phyloP scores from a whole-genome alignment of 306 rosid genomes.

The Sechiopsis laciniata region DNA sequence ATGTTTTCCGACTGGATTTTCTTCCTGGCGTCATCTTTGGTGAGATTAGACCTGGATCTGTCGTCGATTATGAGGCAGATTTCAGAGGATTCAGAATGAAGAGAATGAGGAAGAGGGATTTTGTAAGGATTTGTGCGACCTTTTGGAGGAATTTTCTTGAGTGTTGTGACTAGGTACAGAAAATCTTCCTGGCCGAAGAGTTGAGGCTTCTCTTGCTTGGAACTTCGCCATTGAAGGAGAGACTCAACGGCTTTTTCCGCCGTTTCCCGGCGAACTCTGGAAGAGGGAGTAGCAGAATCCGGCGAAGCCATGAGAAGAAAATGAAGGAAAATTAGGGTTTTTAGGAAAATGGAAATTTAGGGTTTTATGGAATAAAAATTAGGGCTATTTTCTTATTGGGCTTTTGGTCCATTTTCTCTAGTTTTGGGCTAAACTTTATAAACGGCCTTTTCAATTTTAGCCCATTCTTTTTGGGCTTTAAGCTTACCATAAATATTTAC shows the following conservation, averaged over 20 bases:
- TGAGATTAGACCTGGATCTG: conserved; percentile 29
- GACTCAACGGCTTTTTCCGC: conserved; percentile 45
- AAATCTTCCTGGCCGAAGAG: conserved; percentile 33
- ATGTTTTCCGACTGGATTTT: conserved; percentile 51
- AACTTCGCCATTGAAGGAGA: conserved; percentile 57
- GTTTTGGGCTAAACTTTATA: neutral
- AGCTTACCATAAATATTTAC: neutral
- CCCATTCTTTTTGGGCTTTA: neutral
- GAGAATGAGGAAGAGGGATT: conserved; percentile 51
- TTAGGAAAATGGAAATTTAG: neutral
- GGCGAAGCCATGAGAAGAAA: conserved; percentile 24
- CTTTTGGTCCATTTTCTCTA: neutral
- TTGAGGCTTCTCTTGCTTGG: conserved; percentile 48
- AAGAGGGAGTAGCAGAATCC: conserved; percentile 15
- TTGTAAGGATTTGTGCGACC: conserved; percentile 61
- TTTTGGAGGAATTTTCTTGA: conserved; percentile 19
- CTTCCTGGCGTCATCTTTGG: conserved; percentile 25
- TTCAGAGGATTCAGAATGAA: conserved; percentile 40
- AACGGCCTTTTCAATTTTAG: neutral
- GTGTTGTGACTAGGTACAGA: conserved; percentile 8
- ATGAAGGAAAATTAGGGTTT: neutral
- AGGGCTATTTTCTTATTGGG: neutral
- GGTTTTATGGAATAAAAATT: neutral
- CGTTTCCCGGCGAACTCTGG: conserved; percentile 24
- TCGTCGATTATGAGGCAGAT: conserved; percentile 73